Base-by-base conservation (phyloP, 805 yeast species). In the Lachancea waltii region DNA sequence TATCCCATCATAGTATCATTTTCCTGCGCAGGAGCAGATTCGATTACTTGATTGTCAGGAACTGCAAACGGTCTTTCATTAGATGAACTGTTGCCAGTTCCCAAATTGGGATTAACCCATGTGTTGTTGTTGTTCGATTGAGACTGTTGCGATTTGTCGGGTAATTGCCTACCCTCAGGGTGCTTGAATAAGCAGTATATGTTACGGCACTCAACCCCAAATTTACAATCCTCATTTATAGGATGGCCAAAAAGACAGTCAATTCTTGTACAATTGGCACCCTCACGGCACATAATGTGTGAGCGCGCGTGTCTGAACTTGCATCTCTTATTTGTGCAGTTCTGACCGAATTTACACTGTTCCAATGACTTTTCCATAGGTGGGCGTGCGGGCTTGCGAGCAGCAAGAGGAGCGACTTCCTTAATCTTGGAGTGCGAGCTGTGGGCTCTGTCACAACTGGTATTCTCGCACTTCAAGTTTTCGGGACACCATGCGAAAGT, bases 241-340 rank as follows among this genome's bases (percentile, higher is more conserved):
- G 95, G 95, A 60, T 87, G 97, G 15, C 82, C 71, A 60, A 85
- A 87, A 35, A 72, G 68, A 64, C 97, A 87, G 59, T 87, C 92
- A 34, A 76, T 67, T 60, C 95, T 76, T 14, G 75, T 71, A 66
- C 97, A 87, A 34, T 69, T 70, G 19, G 75, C 73, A 18, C 96
- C 95, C 21, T 79, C 85, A 55, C 95, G 84, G 58, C 97, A 87
- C 44, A 84, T 62, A 20, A 79, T 75, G 6, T 74, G 69, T 7
- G 84, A 69, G 13, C 77, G 71, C 2, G 96, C 94, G 62, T 87
- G 97, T 64, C 97, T 77, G 59, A 74, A 82, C 43, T 82, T 80
- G 63, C 97, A 87, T 51, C 70, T 72, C 48, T 70, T 74, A 54
- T 85, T 85, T 30, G 86, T 80, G 63, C 97, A 87, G 43, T 73